phyloP scores from a whole-genome alignment of 1,139 yeast genomes.

The Nakaseomyces kungkrabaensis region DNA sequence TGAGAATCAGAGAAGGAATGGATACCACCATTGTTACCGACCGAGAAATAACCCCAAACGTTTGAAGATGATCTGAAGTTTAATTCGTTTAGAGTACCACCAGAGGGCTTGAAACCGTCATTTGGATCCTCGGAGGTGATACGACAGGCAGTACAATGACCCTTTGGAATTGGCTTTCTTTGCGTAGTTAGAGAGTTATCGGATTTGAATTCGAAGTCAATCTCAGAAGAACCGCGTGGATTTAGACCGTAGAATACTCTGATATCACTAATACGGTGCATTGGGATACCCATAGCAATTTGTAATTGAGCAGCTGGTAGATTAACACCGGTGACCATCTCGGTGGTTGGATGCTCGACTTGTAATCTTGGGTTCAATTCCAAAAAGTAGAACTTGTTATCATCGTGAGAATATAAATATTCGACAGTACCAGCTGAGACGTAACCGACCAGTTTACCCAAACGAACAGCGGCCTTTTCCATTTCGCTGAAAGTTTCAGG shows the following conservation, averaged over 20 bases:
- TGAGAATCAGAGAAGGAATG: conserved; percentile 97
- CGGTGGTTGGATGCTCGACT: conserved; percentile 99
- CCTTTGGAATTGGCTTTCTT: conserved; percentile 90
- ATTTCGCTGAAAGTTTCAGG: conserved; percentile 75
- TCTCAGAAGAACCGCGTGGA: conserved; percentile 82
- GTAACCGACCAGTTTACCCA: conserved; percentile 92
- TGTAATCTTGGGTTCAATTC: conserved; percentile 97
- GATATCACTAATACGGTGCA: conserved; percentile 88
- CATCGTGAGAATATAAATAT: conserved; percentile 86
- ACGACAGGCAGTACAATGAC: conserved; percentile 98
- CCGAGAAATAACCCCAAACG: conserved; percentile 99
- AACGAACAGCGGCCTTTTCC: conserved; percentile 96
- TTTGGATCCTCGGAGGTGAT: conserved; percentile 98
- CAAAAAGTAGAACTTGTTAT: conserved; percentile 88
- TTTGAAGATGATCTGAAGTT: conserved; percentile 94
- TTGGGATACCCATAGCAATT: conserved; percentile 98
- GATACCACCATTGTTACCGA: conserved; percentile 91
- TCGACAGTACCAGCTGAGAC: conserved; percentile 99
- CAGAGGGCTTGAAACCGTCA: conserved; percentile 97
- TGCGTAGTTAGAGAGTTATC: conserved; percentile 66
- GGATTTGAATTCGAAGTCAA: conserved; percentile 80
- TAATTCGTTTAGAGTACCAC: conserved; percentile 91
- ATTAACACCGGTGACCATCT: conserved; percentile 97
- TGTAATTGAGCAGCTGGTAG: conserved; percentile 97
- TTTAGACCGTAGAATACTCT: conserved; percentile 90